Evolutionary conservation across 345 rosid species (phyloP).

Genomic region (Euphorbia lathyris): DNA sequence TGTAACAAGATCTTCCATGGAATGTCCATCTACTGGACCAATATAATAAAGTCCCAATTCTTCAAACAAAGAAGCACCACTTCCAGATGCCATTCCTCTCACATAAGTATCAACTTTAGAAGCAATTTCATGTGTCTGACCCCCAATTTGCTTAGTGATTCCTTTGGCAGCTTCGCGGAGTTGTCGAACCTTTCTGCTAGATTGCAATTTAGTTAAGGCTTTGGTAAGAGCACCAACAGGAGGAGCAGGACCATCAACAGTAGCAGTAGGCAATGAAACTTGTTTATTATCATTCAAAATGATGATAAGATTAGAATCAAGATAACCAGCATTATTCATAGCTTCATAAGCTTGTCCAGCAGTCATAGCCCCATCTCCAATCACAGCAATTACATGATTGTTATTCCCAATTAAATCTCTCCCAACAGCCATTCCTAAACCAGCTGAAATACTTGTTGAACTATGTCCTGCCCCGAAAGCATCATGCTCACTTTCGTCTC

Average conservation of each 20-base stretch:
- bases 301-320: constrained; percentile 40
- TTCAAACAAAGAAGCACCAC: constrained; percentile 37
- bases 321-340: constrained; percentile 53
- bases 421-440: constrained; percentile 50
- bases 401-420: constrained; percentile 46
- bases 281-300: constrained; percentile 50
- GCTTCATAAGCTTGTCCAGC: constrained; percentile 58
- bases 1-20: constrained; percentile 39
- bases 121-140: constrained; percentile 30
- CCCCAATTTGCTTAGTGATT: constrained; percentile 36
- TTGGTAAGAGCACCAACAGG: constrained; percentile 46
- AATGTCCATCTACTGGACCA: constrained; percentile 52
- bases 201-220: constrained; percentile 34
- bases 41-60: constrained; percentile 47
- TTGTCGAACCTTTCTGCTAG: constrained; percentile 28
- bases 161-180: constrained; percentile 43
- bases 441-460: constrained; percentile 57
- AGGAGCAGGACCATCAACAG: constrained; percentile 47
- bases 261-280: constrained; percentile 53
- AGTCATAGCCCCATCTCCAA: constrained; percentile 56
- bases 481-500: constrained; percentile 46
- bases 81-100: constrained; percentile 26
- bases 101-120: constrained; percentile 28
- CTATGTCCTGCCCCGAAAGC: constrained; percentile 56
- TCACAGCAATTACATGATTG: constrained; percentile 45